Percentiles rank a stretch among this genome's conserved stretches.
These are phyloP conservation scores for Aspergillus novofumigatus DNA, from an alignment of 2,329 filamentous ascomycete species.

Conservation along the genomic window DNA sequence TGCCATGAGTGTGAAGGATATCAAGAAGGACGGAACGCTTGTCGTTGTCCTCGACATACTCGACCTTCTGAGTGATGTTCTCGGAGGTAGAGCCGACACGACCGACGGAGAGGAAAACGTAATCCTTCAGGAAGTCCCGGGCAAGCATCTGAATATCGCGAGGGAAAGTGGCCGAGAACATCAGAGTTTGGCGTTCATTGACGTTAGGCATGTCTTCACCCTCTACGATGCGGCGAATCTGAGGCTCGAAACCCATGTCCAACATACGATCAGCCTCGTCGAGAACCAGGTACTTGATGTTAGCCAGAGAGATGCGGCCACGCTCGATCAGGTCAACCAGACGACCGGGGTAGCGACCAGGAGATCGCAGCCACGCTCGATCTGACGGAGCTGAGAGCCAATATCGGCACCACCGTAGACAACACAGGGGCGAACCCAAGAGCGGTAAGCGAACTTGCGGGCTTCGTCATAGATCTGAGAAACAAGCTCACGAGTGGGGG, in stretches of 20 bases:
- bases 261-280: constrained; percentile 99
- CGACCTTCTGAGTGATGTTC: constrained; percentile 98
- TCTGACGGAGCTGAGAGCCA: constrained; percentile 94
- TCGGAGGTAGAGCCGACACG: constrained; percentile 99
- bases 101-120: constrained; percentile 97
- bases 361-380: constrained; percentile 95
- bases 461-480: constrained; percentile 98
- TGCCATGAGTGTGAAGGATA: constrained; percentile 86
- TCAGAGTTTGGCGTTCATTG: constrained; percentile 87
- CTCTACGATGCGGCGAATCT: constrained; percentile 97
- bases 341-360: constrained; percentile 94
- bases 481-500: constrained; percentile 95
- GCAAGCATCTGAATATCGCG: constrained; percentile 99
- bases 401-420: constrained; percentile 99
- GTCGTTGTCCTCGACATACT: constrained; percentile 94
- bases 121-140: constrained; percentile 97
- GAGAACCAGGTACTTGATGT: constrained; percentile 98
- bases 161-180: constrained; percentile 99
- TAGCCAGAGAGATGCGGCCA: constrained; percentile 92
- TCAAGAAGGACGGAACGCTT: constrained; percentile 97
- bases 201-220: constrained; percentile 94
- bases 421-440: constrained; percentile 96
- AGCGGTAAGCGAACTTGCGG: constrained; percentile 97
- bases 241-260: constrained; percentile 99
- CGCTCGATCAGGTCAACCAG: constrained; percentile 97